phyloP scores from a whole-genome alignment of 2,329 filamentous ascomycete species.

The Apiospora rasikravindrae region DNA sequence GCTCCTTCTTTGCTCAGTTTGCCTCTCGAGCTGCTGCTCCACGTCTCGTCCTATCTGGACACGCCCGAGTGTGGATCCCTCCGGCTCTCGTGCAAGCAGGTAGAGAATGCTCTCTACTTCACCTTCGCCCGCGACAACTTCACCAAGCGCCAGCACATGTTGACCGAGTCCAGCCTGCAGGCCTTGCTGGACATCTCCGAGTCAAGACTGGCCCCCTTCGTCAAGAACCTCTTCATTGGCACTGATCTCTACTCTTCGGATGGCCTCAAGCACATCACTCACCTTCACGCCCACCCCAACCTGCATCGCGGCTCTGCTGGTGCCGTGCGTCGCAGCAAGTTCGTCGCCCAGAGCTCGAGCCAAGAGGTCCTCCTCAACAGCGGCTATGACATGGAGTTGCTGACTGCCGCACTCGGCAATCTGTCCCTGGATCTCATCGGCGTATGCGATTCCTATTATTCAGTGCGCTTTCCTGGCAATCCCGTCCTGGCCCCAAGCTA shows the following conservation, averaged over 20 bases:
- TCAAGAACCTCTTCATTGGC: slow-evolving; percentile 6
- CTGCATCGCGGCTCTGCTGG: slow-evolving; percentile 10
- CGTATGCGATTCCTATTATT: slow-evolving; percentile 6
- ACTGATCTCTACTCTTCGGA: background rate
- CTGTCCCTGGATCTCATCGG: background rate
- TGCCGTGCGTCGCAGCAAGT: background rate
- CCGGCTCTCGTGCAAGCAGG: slow-evolving; percentile 16
- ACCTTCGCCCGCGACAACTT: slow-evolving; percentile 14
- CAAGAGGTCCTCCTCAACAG: slow-evolving; percentile 14
- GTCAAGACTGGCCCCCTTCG: background rate
- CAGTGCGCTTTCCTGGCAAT: slow-evolving; percentile 15
- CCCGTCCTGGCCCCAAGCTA: slow-evolving; percentile 3
- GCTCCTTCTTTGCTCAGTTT: background rate
- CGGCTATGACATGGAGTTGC: background rate
- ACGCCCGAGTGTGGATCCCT: slow-evolving; percentile 5
- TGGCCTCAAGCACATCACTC: background rate
- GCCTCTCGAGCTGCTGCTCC: slow-evolving; percentile 17
- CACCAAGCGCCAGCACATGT: background rate
- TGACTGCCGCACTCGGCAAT: background rate
- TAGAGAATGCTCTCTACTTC: background rate
- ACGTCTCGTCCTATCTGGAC: background rate
- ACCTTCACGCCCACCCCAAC: slow-evolving; percentile 1
- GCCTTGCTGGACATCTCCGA: background rate
- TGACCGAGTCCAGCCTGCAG: slow-evolving; percentile 18
- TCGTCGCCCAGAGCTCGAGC: background rate